These are phyloP conservation scores for Annona cherimola DNA, from an alignment of 164 flowering plant species.

Conservation along the genomic window DNA sequence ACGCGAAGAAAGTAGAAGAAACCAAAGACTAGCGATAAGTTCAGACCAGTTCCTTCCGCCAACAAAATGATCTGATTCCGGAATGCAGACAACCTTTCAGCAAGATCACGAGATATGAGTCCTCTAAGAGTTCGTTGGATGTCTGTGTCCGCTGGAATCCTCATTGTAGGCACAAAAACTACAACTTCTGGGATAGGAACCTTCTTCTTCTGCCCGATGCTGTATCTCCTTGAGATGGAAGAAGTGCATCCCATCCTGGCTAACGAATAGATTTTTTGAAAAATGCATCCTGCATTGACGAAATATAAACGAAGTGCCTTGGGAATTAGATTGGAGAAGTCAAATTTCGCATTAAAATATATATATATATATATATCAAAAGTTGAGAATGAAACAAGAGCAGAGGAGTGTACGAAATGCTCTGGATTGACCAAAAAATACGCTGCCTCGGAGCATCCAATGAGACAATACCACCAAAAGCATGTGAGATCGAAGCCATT, in stretches of 20 bases:
- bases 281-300: conserved; percentile 28
- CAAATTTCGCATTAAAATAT: background rate
- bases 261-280: conserved; percentile 11
- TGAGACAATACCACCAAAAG: background rate
- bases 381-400: background rate
- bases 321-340: background rate
- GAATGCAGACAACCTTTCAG: conserved; percentile 38
- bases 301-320: background rate
- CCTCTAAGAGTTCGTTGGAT: conserved; percentile 54
- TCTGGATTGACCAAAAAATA: background rate
- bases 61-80: conserved; percentile 64
- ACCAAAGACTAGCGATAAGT: background rate
- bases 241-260: conserved; percentile 72
- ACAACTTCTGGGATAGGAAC: conserved; percentile 50
- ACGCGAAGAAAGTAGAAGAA: no score
- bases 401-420: background rate
- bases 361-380: background rate
- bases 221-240: conserved; percentile 37
- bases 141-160: conserved; percentile 57
- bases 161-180: conserved; percentile 55
- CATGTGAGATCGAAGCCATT: background rate
- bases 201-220: conserved; percentile 35
- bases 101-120: conserved; percentile 44
- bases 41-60: conserved; percentile 61
- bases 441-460: background rate